A percentile compares a stretch with the other conserved stretches of the same genome.
Evolutionary conservation across 371 early-diverging fungal species (phyloP).

Genomic region (Mucor piriformis): DNA sequence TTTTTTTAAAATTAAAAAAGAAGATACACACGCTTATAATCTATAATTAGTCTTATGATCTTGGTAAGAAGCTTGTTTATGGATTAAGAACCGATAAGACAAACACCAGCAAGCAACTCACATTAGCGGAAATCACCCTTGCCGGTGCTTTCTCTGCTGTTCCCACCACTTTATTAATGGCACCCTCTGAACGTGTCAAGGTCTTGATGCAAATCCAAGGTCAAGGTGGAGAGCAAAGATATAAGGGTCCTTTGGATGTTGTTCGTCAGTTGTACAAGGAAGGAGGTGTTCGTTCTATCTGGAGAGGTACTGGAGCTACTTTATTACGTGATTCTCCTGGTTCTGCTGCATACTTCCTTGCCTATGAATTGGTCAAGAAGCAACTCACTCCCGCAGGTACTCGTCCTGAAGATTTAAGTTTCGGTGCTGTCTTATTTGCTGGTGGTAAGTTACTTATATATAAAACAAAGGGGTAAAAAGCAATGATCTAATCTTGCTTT

Average conservation of each 20-base stretch:
- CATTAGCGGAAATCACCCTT: constrained; percentile 79
- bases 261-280: constrained; percentile 72
- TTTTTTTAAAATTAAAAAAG: not conserved
- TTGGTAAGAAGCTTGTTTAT: constrained; percentile 72
- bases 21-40: not conserved
- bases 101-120: constrained; percentile 54
- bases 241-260: constrained; percentile 85
- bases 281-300: constrained; percentile 84
- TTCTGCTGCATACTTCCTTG: constrained; percentile 95
- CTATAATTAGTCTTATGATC: constrained; percentile 69
- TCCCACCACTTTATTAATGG: constrained; percentile 93
- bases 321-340: constrained; percentile 94
- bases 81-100: constrained; percentile 61
- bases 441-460: constrained; percentile 71
- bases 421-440: constrained; percentile 87
- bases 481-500: not conserved
- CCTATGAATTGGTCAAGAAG: constrained; percentile 90
- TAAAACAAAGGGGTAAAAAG: not conserved
- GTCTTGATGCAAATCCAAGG: constrained; percentile 84
- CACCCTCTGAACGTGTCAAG: constrained; percentile 95
- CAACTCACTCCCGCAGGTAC: constrained; percentile 74
- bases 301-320: constrained; percentile 94
- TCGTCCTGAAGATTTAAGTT: constrained; percentile 71
- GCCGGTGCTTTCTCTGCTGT: constrained; percentile 97
- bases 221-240: constrained; percentile 56